phyloP scores from a whole-genome alignment of 2,329 filamentous ascomycete genomes.

The Cladorrhinum sp. region DNA sequence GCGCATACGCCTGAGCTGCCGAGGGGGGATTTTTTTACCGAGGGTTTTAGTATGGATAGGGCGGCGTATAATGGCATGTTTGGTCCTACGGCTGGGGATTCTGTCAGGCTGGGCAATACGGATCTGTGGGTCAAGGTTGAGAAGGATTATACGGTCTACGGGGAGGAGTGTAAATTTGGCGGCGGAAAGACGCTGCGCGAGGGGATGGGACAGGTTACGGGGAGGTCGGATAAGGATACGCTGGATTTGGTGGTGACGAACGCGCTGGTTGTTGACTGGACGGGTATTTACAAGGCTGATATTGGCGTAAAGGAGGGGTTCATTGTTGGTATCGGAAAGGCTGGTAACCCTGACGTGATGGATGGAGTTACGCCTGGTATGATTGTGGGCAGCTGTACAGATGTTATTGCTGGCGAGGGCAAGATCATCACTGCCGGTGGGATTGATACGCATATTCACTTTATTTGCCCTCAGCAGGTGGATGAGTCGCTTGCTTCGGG shows the following conservation, averaged over 20 bases:
- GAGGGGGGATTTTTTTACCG: constrained; percentile 49
- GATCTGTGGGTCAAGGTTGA: constrained; percentile 91
- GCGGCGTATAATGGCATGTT: constrained; percentile 84
- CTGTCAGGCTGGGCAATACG: constrained; percentile 77
- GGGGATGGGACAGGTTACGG: constrained; percentile 91
- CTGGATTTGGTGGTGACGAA: constrained; percentile 88
- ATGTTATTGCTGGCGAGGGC: constrained; percentile 86
- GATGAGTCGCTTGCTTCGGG: constrained; percentile 80
- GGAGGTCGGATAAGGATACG: constrained; percentile 66
- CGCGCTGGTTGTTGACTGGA: constrained; percentile 85
- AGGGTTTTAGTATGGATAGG: constrained; percentile 69
- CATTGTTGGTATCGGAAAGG: constrained; percentile 88
- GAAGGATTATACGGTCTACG: constrained; percentile 77
- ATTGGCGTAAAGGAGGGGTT: constrained; percentile 87
- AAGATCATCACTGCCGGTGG: constrained; percentile 90
- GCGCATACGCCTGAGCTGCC: constrained; percentile 72
- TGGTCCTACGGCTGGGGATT: constrained; percentile 84
- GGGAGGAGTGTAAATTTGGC: constrained; percentile 93
- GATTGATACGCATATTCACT: constrained; percentile 87
- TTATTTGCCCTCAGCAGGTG: constrained; percentile 91
- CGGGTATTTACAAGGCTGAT: constrained; percentile 93
- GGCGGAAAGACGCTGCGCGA: constrained; percentile 92
- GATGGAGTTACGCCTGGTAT: constrained; percentile 75
- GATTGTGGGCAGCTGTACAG: constrained; percentile 83
- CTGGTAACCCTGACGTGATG: constrained; percentile 97